Base-by-base conservation (phyloP, 495 filamentous ascomycete genomes). In the Eremomyces bilateralis region DNA sequence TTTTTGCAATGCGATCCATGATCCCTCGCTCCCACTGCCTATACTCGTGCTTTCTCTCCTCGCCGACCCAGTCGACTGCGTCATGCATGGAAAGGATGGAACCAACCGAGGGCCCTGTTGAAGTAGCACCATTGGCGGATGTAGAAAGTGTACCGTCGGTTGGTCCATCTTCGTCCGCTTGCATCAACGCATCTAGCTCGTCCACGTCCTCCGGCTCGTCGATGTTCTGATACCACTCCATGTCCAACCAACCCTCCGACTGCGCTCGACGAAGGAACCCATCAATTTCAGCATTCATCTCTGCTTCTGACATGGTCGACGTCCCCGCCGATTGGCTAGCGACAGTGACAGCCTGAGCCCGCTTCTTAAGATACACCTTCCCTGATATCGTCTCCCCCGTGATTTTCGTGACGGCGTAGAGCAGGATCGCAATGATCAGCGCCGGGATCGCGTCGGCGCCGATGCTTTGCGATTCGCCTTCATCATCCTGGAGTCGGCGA, bases 201-300 rank as follows among this genome's bases (percentile, higher is more conserved):
- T 17, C 18, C 10, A 10, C 10, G 10, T 8, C 17, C 18, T 17
- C 30, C 18, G 30, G 30, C 17, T 32, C 30, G 10, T 32, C 24
- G 12, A 53, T 37, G 29, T 54, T 50, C n/a, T 28, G 15, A 29
- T 33, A 52, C 51, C 51, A 54, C 12, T 54, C 51, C 42, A 52
- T 44, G 8, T 43, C 36, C 12, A 53, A 31, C 51, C 51, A 53
- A 2, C 46, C 49, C 12, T 42, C 35, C 20, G 49, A 6, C 24
- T 6, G 8, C 24, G 8, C 8, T 27, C 24, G 24, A 8, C 8
- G 6, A 6, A 27, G 24, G 24, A 8, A 6, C 24, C 8, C 24
- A 27, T 8, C 24, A 13, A 8, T 27, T 13, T 27, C 13, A 27
- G 24, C n/a, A n/a, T n/a, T n/a, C n/a, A n/a, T n/a, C n/a, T n/a